Percentiles rank a stretch among this genome's conserved stretches.
phyloP scores from a whole-genome alignment of 179 eudicot genomes.

The Corrigiola litoralis region DNA sequence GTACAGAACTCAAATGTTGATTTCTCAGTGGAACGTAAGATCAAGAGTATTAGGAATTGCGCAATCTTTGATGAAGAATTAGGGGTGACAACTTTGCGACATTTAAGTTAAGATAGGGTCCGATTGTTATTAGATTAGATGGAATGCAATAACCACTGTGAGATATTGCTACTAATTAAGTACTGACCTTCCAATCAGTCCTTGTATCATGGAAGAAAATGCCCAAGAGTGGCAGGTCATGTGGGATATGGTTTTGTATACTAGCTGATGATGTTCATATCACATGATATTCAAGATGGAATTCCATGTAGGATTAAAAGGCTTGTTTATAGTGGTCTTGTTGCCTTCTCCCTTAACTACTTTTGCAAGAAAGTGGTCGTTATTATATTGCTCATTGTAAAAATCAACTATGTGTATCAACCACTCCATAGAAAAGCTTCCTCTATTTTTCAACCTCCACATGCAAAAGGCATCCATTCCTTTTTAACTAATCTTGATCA shows the following conservation, averaged over 20 bases:
- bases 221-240: conserved; percentile 9
- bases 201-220: neutral
- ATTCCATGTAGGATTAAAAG: conserved; percentile 34
- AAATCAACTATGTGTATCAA: conserved; percentile 25
- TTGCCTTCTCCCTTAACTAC: conserved; percentile 23
- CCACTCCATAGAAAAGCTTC: conserved; percentile 27
- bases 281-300: conserved; percentile 24
- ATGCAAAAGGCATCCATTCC: conserved; percentile 29
- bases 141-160: too few species aligned
- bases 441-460: conserved; percentile 40
- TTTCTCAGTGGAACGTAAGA: too few species aligned
- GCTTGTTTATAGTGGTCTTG: conserved; percentile 21
- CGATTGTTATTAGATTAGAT: too few species aligned
- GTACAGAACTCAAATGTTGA: too few species aligned
- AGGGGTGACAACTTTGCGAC: too few species aligned
- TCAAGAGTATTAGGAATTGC: too few species aligned
- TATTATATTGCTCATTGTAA: conserved; percentile 2
- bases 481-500: conserved; percentile 30
- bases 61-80: too few species aligned
- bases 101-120: too few species aligned
- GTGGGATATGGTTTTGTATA: conserved; percentile 16
- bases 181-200: neutral
- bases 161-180: too few species aligned
- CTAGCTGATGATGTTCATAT: neutral
- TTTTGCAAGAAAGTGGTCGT: conserved; percentile 25